Percentiles rank a stretch among this genome's conserved stretches.
Evolutionary conservation across 805 yeast genomes (phyloP).

Genomic region (Wickerhamomyces sydowiorum): DNA sequence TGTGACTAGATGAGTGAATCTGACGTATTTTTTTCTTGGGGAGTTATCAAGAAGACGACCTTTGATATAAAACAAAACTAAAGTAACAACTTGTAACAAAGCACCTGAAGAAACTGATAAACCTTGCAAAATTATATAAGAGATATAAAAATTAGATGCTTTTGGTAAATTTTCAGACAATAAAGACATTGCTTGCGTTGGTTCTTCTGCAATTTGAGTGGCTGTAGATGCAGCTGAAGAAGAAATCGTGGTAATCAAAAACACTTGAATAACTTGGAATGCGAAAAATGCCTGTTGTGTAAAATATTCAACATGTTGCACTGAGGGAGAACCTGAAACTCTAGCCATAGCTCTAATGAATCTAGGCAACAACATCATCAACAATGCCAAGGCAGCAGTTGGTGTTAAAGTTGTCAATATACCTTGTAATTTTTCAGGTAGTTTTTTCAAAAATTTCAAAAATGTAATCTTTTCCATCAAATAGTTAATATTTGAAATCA

Average conservation of each 20-base stretch:
- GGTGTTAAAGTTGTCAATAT: conserved; percentile 65
- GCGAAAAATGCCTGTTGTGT: conserved; percentile 67
- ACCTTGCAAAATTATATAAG: conserved; percentile 66
- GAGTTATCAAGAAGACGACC: conserved; percentile 56
- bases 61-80: conserved; percentile 53
- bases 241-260: conserved; percentile 63
- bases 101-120: conserved; percentile 60
- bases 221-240: conserved; percentile 69
- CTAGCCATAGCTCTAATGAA: conserved; percentile 60
- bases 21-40: conserved; percentile 58
- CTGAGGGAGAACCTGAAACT: conserved; percentile 50
- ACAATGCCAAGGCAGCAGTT: conserved; percentile 54
- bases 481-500: conserved; percentile 60
- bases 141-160: conserved; percentile 66
- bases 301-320: conserved; percentile 52
- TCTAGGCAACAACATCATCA: conserved; percentile 63
- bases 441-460: conserved; percentile 48
- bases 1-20: conserved; percentile 49
- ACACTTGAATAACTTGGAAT: conserved; percentile 66
- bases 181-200: conserved; percentile 49
- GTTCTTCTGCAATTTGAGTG: conserved; percentile 53
- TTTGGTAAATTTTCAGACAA: conserved; percentile 67
- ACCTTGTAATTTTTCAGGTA: conserved; percentile 54
- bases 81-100: conserved; percentile 53
- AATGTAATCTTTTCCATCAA: conserved; percentile 52